Percentiles rank a stretch among this genome's conserved stretches.
Conservation (phyloP, 2,329 filamentous ascomycete genomes). For the Hypoxylon sp. region DNA sequence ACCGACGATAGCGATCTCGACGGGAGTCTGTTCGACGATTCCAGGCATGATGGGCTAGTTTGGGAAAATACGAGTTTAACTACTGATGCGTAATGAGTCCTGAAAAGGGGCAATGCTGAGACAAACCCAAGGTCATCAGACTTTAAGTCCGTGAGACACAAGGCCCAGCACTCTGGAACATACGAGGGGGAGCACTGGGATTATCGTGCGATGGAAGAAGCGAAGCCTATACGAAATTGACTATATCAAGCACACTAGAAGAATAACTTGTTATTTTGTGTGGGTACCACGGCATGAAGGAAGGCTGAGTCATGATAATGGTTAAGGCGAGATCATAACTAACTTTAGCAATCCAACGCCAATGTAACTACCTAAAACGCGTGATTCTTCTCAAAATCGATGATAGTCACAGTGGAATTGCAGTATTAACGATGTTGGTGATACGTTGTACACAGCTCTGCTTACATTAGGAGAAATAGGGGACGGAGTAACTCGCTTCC, state of each 20-base stretch:
- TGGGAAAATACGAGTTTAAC: conserved; percentile 9
- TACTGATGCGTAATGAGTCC: not conserved
- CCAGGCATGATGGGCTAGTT: conserved; percentile 25
- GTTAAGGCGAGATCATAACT: conserved; percentile 17
- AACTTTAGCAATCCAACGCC: conserved; percentile 13
- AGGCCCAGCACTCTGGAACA: not conserved
- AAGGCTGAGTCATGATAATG: conserved; percentile 27
- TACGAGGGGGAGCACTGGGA: conserved; percentile 5
- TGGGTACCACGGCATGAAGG: conserved; percentile 11
- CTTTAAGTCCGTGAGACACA: conserved; percentile 24
- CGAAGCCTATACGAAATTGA: not conserved
- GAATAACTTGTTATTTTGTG: not conserved
- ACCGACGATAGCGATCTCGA: conserved; percentile 47
- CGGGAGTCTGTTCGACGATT: conserved; percentile 18
- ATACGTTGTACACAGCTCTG: conserved; percentile 7
- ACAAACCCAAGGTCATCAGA: conserved; percentile 7
- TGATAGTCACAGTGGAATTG: not conserved
- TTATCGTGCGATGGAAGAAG: conserved; percentile 8
- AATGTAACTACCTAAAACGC: conserved; percentile 5
- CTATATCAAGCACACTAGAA: not conserved
- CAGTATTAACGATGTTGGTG: not conserved
- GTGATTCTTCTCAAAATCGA: not conserved
- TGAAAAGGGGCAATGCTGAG: conserved; percentile 9
- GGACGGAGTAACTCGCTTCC: conserved; percentile 41
- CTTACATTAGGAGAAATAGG: conserved; percentile 21